phyloP scores from a whole-genome alignment of 441 rosid genomes.

The Bocquillonia castaneifolia region DNA sequence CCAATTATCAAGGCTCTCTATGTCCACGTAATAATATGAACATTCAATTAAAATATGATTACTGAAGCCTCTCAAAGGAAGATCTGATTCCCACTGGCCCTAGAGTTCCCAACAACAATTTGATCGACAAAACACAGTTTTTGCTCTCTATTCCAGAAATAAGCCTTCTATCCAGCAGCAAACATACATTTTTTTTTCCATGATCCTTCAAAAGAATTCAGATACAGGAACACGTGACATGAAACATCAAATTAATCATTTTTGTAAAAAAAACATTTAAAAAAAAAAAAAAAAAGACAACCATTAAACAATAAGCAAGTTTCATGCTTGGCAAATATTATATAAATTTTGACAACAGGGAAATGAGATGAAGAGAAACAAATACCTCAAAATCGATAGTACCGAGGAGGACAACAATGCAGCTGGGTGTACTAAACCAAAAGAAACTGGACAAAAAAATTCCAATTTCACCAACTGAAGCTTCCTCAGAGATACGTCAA shows the following conservation, averaged over 20 bases:
- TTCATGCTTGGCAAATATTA: neutral
- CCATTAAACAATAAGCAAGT: neutral
- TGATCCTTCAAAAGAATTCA: neutral
- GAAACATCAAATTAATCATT: conserved; percentile 1
- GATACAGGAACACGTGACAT: conserved; percentile 5
- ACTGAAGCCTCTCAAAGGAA: conserved; percentile 5
- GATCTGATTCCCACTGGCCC: conserved; percentile 16
- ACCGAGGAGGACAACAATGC: conserved; percentile 27
- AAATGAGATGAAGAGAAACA: conserved; percentile 3
- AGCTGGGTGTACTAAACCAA: conserved; percentile 5
- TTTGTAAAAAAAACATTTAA: no score
- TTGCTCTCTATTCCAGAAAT: conserved; percentile 12
- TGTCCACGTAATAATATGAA: neutral
- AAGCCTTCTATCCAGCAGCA: neutral
- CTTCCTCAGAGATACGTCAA: conserved; percentile 31
- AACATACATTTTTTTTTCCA: neutral
- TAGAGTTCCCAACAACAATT: conserved; percentile 13
- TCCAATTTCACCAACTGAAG: conserved; percentile 30
- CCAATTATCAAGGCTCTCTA: conserved; percentile 9
- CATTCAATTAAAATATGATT: conserved; percentile 8
- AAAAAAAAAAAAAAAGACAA: neutral
- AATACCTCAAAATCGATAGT: conserved; percentile 28
- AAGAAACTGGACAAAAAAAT: conserved; percentile 15
- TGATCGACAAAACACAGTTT: neutral
- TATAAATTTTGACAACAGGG: conserved; percentile 12